Base-by-base conservation (phyloP, 2,329 filamentous ascomycete genomes). In the Plenodomus lindquistii region DNA sequence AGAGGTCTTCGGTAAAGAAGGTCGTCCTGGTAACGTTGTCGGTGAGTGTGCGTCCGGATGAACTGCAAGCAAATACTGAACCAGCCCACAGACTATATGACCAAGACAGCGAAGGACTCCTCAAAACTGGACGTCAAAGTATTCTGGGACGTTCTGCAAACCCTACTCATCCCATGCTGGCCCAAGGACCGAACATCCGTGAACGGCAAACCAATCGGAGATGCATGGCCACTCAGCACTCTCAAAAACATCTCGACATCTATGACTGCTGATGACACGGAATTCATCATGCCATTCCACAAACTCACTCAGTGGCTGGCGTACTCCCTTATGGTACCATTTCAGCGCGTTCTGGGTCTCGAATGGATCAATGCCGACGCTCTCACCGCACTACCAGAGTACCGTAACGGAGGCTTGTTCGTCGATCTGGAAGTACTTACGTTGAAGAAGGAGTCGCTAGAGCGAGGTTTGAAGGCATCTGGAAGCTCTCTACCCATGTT, bases 231-330 rank as follows among this genome's bases (percentile, higher is more conserved):
- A 0, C 94, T 91, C 70, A 84, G 82, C 16, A 84, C 85, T 10
- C 87, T 97, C 80, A 89, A 90, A 20, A 80, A 77, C 4, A 83
- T 85, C 37, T 15, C 70, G 75, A 83, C 61, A 77, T 80, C 24
- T 74, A 83, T 57, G 9, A 27, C 19, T 16, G 10, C 11, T 6
- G 45, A 54, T 3, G 50, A 48, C 16, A 48, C 37, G 19, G 78
- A 82, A 0, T 84, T 79, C 54, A 91, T 94, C 57, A 82, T 92
- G n/a, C 91, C 91, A 0, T 96, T 96, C 77, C 91, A 96, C 77
- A 96, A 67, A 39, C 81, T 96, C 31, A 95, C 91, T 0, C 91
- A 96, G 72, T 96, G 92, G 92, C 86, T 96, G 46, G 89, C 88
- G 39, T 96, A 96, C 74, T 96, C 91, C 1, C 81, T 97, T 48